Conservation (phyloP, 148 eudicot genomes). For the Nepenthes gracilis region DNA sequence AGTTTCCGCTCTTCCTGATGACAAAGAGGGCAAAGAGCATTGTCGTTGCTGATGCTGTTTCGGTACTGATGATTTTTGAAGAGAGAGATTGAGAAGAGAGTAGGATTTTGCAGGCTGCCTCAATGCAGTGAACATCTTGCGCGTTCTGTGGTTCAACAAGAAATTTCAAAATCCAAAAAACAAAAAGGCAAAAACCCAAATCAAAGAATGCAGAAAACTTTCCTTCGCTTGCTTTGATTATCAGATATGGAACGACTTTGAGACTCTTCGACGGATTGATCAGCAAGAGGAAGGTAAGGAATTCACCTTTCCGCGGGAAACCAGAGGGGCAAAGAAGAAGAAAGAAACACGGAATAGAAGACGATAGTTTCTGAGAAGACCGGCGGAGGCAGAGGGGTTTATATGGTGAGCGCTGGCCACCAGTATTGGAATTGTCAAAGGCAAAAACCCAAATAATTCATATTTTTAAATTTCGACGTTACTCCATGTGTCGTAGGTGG, state of each 20-base stretch:
- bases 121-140: conserved; percentile 28
- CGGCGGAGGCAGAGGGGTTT: no score
- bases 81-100: conserved; percentile 13
- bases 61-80: conserved; percentile 14
- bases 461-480: no score
- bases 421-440: no score
- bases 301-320: no score
- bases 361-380: no score
- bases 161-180: background rate
- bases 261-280: conserved; percentile 1
- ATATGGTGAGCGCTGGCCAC: no score
- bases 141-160: background rate
- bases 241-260: background rate
- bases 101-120: conserved; percentile 24
- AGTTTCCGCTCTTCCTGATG: conserved; percentile 1
- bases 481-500: no score
- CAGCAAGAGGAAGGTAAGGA: background rate
- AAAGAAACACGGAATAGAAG: no score
- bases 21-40: conserved; percentile 2
- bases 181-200: background rate
- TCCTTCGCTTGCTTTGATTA: background rate
- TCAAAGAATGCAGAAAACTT: conserved; percentile 4
- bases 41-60: conserved; percentile 5
- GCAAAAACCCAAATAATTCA: no score
- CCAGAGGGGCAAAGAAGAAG: background rate